Percentiles rank a stretch among this genome's conserved stretches.
phyloP scores from a whole-genome alignment of 202 grass and related monocot species.

The Panicum hallii region DNA sequence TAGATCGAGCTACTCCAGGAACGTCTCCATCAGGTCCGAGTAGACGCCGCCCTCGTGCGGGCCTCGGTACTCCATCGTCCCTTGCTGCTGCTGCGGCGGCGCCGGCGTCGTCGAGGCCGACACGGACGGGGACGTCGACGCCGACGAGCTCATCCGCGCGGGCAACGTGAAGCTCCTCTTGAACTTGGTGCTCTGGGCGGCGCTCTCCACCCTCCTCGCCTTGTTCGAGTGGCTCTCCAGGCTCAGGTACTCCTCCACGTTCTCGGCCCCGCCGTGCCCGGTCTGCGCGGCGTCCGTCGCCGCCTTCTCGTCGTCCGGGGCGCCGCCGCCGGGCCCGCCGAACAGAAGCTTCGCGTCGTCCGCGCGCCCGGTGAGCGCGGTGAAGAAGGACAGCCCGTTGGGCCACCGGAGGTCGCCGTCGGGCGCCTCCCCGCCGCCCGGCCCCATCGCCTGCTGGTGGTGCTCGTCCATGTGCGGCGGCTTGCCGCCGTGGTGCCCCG shows the following conservation, averaged over 20 bases:
- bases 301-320: constrained; percentile 37
- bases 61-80: constrained; percentile 77
- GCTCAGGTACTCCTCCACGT: constrained; percentile 84
- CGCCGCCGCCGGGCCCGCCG: constrained; percentile 31
- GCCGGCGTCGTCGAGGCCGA: constrained; percentile 50
- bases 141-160: constrained; percentile 67
- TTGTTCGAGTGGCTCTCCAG: constrained; percentile 83
- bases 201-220: constrained; percentile 67
- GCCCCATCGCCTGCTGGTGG: constrained; percentile 54
- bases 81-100: constrained; percentile 48
- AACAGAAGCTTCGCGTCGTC: constrained; percentile 82
- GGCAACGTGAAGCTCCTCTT: constrained; percentile 97
- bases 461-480: constrained; percentile 60
- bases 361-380: constrained; percentile 74
- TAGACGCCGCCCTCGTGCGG: constrained; percentile 81
- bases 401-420: constrained; percentile 85
- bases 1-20: constrained; percentile 65
- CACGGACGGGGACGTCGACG: constrained; percentile 52
- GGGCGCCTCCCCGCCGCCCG: constrained; percentile 50
- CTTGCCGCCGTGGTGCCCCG: constrained; percentile 50
- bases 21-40: constrained; percentile 94
- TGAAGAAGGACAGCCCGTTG: constrained; percentile 93
- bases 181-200: constrained; percentile 70
- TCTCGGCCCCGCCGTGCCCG: constrained; percentile 53
- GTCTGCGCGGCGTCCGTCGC: constrained; percentile 29